Evolutionary conservation across 345 rosid genomes (phyloP), one percentile per base, ranked within the genome.

Genomic region (Eucalyptus rudis): DNA sequence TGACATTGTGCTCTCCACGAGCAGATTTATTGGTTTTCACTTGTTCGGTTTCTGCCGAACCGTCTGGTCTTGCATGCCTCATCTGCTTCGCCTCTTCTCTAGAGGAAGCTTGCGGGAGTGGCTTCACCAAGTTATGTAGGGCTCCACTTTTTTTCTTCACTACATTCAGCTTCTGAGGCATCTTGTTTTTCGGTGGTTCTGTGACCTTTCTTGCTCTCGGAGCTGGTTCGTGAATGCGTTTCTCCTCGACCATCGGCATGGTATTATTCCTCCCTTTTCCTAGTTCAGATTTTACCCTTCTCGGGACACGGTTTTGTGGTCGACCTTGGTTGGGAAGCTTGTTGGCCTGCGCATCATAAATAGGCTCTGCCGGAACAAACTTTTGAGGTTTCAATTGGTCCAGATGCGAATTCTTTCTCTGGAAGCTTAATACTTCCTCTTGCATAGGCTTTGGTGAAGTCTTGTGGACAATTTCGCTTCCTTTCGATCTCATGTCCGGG

Each of bases 81-180:
- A 59, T 93, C 52, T 90, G 93, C 86, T 89, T 93, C 6, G 62
- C 90, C 90, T 92, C 94, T 88, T 91, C 93, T 87, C 87, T 76
- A 86, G 56, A 45, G 83, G 91, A 90, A 89, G 52, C 89, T 88
- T 87, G 94, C 84, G 88, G 91, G 90, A 91, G 79, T 22, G 89
- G 90, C 92, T 89, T 92, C 47, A 89, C 83, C 51, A 92, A 87
- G 89, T 81, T 93, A 86, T 88, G 80, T 45, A 91, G 83, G 49
- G 88, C 83, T 86, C 89, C 94, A 64, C 89, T 91, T 89, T 88
- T 90, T 84, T 90, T 92, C 54, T 89, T 89, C 25, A 88, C 91
- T 91, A 95, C 95, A 45, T 91, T 89, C 50, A 91, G 92, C 90
- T 92, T 93, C 88, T 84, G 88, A 52, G 91, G 91, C 79, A 88